Percentiles rank a stretch among this genome's conserved stretches.
Conservation (phyloP, 176 grass and related monocot genomes). For the Cenchrus fungigraminus region DNA sequence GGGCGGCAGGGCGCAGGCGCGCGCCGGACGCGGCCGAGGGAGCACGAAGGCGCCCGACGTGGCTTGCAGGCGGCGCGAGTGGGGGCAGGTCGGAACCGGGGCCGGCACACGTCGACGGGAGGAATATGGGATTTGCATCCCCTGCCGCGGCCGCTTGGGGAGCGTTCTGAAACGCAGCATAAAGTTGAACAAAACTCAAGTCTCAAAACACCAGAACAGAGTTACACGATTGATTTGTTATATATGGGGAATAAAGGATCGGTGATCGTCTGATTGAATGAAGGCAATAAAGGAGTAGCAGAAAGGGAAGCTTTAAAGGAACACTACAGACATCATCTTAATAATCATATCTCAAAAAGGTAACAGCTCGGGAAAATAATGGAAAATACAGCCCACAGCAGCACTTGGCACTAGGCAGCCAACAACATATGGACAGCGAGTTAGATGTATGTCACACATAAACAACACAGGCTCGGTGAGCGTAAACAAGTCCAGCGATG, state of each 20-base stretch:
- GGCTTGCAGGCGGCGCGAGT: too few relatives aligned
- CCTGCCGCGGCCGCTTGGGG: too few relatives aligned
- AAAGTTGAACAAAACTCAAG: too few relatives aligned
- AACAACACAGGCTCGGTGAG: slow-evolving; percentile 4
- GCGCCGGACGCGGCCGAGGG: too few relatives aligned
- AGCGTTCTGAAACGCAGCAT: too few relatives aligned
- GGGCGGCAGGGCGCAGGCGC: too few relatives aligned
- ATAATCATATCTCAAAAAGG: slow-evolving; percentile 31
- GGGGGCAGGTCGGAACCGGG: too few relatives aligned
- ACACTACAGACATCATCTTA: background rate
- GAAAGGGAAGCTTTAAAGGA: background rate
- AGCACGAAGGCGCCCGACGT: too few relatives aligned
- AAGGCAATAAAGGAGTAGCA: background rate
- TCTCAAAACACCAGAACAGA: background rate
- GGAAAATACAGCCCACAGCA: slow-evolving; percentile 28
- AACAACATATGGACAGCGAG: slow-evolving; percentile 47
- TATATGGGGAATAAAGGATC: too few relatives aligned
- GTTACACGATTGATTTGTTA: background rate
- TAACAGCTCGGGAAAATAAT: slow-evolving; percentile 9
- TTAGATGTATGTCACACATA: slow-evolving; percentile 52
- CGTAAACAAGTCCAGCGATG: slow-evolving; percentile 37
- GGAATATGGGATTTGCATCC: too few relatives aligned
- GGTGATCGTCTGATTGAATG: background rate
- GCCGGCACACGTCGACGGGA: too few relatives aligned
- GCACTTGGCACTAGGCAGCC: background rate